phyloP scores from a whole-genome alignment of 2,329 filamentous ascomycete species.

The Ampelomyces quisqualis region DNA sequence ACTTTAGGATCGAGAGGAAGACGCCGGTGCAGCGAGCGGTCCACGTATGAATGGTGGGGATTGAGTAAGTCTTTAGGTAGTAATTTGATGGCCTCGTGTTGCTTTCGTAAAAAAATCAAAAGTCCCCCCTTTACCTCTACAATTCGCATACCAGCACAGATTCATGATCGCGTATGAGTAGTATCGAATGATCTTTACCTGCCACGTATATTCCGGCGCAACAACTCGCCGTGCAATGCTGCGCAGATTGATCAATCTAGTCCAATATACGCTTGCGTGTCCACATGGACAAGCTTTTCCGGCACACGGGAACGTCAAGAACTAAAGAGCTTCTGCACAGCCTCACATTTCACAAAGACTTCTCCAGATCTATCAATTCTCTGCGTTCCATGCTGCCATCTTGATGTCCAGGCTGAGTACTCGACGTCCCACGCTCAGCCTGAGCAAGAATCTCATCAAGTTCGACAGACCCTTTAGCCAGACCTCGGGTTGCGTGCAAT shows the following conservation, averaged over 20 bases:
- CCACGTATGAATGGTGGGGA: too few relatives aligned
- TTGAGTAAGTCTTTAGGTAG: too few relatives aligned
- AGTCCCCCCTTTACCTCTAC: too few relatives aligned
- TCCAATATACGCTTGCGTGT: background rate
- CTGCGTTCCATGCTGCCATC: too few relatives aligned
- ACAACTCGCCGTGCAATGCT: background rate
- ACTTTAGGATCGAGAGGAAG: slow-evolving; percentile 50
- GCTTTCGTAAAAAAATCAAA: too few relatives aligned
- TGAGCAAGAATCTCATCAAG: background rate
- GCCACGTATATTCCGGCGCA: background rate
- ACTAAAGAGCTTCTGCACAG: slow-evolving; percentile 3
- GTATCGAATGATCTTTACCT: too few relatives aligned
- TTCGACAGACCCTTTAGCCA: background rate
- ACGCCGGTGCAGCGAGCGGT: slow-evolving; percentile 2
- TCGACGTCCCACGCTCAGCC: too few relatives aligned
- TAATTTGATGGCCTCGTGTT: too few relatives aligned
- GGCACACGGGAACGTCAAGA: background rate
- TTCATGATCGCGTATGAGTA: too few relatives aligned
- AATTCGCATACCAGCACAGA: too few relatives aligned
- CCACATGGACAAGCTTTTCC: slow-evolving; percentile 1
- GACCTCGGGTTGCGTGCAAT: background rate
- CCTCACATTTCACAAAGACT: background rate
- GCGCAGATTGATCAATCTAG: background rate
- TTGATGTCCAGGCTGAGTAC: too few relatives aligned
- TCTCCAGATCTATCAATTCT: background rate